Conservation (phyloP, 2,329 filamentous ascomycete species). For the Niveomyces coronatus region DNA sequence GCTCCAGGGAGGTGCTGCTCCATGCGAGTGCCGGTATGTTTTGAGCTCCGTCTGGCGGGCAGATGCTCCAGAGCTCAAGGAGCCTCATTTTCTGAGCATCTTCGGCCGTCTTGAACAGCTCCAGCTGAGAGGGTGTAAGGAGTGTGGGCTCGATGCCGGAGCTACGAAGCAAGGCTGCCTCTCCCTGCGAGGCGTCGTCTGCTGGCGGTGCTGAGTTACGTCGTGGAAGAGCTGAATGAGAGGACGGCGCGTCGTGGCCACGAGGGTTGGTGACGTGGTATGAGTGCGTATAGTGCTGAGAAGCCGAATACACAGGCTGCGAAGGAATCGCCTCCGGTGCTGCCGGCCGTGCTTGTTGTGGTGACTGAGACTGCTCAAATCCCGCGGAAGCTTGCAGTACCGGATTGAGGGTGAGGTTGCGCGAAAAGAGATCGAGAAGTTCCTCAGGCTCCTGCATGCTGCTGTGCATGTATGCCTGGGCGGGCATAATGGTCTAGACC, state of each 20-base stretch:
- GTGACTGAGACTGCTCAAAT: too few relatives aligned
- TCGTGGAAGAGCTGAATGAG: conserved; percentile 28
- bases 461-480: conserved; percentile 23
- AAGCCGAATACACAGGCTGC: conserved; percentile 57
- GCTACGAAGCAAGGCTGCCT: conserved; percentile 49
- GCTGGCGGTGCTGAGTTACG: conserved; percentile 41
- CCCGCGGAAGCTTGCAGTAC: conserved; percentile 19
- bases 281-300: conserved; percentile 78
- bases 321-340: conserved; percentile 12
- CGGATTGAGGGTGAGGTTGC: conserved; percentile 57
- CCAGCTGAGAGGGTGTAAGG: conserved; percentile 64
- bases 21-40: conserved; percentile 44
- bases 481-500: conserved; percentile 27
- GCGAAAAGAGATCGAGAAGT: conserved; percentile 67
- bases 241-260: conserved; percentile 16
- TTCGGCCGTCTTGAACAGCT: conserved; percentile 69
- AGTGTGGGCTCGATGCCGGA: conserved; percentile 60
- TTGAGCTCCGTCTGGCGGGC: conserved; percentile 51
- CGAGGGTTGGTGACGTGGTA: conserved; percentile 42
- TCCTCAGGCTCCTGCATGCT: conserved; percentile 66
- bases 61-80: conserved; percentile 77
- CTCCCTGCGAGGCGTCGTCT: conserved; percentile 38
- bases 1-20: conserved; percentile 42
- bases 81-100: conserved; percentile 62
- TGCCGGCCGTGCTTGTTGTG: conserved; percentile 21